Percentiles rank a stretch among this genome's conserved stretches.
Conservation (phyloP, 2,329 filamentous ascomycete species). For the Ceratocystis lukuohia region DNA sequence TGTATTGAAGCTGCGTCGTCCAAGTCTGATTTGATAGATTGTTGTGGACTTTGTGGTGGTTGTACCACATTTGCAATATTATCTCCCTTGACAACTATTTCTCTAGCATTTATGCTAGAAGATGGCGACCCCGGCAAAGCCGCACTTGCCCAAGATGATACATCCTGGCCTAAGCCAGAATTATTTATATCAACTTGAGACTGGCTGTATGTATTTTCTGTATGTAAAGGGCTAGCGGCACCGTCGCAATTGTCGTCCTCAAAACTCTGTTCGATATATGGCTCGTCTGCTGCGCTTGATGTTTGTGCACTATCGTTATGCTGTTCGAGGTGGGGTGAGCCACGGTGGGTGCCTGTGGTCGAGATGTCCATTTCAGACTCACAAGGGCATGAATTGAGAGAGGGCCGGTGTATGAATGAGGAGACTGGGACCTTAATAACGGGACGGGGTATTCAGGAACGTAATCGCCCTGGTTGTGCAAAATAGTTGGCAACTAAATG, state of each 20-base stretch:
- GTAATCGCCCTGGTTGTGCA: no score
- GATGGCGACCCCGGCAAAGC: not conserved
- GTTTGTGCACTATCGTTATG: not conserved
- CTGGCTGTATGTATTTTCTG: slow-evolving; percentile 27
- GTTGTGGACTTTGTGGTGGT: slow-evolving; percentile 51
- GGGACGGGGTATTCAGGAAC: no score
- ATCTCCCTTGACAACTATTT: not conserved
- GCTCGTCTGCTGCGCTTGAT: not conserved
- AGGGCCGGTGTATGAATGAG: no score
- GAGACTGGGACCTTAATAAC: no score
- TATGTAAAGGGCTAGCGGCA: not conserved
- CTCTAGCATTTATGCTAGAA: not conserved
- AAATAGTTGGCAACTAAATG: no score
- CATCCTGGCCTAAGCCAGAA: not conserved
- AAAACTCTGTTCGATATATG: not conserved
- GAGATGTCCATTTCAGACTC: not conserved
- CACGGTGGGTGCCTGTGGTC: not conserved
- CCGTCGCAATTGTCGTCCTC: not conserved
- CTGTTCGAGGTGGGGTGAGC: not conserved
- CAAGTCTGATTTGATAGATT: slow-evolving; percentile 57
- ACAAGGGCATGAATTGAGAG: not conserved
- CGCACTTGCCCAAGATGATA: not conserved
- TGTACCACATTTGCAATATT: slow-evolving; percentile 23
- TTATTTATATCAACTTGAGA: not conserved
- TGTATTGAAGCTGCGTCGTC: slow-evolving; percentile 77